Percentiles rank a stretch among this genome's conserved stretches.
Evolutionary conservation across 2,329 filamentous ascomycete genomes (phyloP).

Genomic region (Trichophaea hybrida): DNA sequence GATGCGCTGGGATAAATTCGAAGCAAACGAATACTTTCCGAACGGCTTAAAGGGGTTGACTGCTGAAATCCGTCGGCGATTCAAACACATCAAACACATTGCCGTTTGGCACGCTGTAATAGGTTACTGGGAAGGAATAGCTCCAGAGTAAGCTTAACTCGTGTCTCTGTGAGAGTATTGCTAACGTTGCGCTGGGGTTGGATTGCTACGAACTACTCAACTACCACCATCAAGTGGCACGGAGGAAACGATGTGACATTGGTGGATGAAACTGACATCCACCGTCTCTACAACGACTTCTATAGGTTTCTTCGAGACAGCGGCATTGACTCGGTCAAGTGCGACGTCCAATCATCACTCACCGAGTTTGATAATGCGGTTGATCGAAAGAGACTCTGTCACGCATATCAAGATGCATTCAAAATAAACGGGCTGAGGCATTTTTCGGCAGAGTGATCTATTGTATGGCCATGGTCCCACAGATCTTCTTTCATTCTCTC

Average conservation of each 20-base stretch:
- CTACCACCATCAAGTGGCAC: slow-evolving; percentile 43
- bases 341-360: slow-evolving; percentile 80
- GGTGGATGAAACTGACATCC: slow-evolving; percentile 52
- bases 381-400: neutral
- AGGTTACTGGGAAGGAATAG: slow-evolving; percentile 85
- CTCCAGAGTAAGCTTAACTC: slow-evolving; percentile 36
- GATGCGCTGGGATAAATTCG: slow-evolving; percentile 57
- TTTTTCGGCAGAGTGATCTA: slow-evolving; percentile 67
- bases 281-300: slow-evolving; percentile 75
- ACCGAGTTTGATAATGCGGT: slow-evolving; percentile 40
- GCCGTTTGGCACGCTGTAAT: slow-evolving; percentile 88
- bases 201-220: slow-evolving; percentile 67
- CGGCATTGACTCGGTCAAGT: slow-evolving; percentile 79
- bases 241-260: slow-evolving; percentile 42
- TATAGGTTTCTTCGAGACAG: slow-evolving; percentile 62
- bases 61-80: slow-evolving; percentile 49
- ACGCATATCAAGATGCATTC: slow-evolving; percentile 10
- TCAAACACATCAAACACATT: slow-evolving; percentile 64
- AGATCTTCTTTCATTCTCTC: slow-evolving; percentile 36
- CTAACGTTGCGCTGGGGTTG: slow-evolving; percentile 36
- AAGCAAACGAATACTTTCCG: slow-evolving; percentile 73
- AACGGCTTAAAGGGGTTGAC: slow-evolving; percentile 60
- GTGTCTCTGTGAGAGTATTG: too few relatives aligned
- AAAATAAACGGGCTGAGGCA: slow-evolving; percentile 37
- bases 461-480: slow-evolving; percentile 87